Percentiles rank a stretch among this genome's conserved stretches.
These are phyloP conservation scores for Colletotrichum musicola DNA, from an alignment of 2,329 filamentous ascomycete genomes.

Conservation along the genomic window DNA sequence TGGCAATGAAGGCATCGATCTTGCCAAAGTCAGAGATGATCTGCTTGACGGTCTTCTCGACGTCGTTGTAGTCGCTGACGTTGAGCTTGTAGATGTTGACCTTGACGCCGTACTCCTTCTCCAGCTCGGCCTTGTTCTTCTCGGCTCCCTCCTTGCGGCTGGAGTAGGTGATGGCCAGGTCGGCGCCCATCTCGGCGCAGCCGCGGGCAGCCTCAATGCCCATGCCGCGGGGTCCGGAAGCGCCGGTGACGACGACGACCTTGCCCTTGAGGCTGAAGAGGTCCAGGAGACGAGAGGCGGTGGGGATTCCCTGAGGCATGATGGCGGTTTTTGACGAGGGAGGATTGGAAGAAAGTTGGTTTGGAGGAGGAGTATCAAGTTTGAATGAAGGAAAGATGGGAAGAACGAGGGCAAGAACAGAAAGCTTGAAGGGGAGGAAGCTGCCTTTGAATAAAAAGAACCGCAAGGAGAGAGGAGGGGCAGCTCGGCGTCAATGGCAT, in stretches of 20 bases:
- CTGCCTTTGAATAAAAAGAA: conserved; percentile 28
- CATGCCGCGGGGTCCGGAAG: conserved; percentile 77
- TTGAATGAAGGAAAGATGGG: background rate
- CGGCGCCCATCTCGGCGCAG: conserved; percentile 77
- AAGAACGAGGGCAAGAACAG: background rate
- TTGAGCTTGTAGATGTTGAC: conserved; percentile 72
- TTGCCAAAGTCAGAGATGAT: conserved; percentile 80
- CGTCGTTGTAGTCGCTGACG: conserved; percentile 63
- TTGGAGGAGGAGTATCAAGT: background rate
- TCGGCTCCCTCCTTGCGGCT: conserved; percentile 76
- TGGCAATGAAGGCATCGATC: conserved; percentile 81
- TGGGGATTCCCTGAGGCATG: conserved; percentile 56
- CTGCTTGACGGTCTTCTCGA: conserved; percentile 68
- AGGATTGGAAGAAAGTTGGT: background rate
- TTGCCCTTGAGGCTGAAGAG: conserved; percentile 81
- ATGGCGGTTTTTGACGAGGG: background rate
- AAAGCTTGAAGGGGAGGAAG: conserved; percentile 4
- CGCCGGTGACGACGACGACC: conserved; percentile 78
- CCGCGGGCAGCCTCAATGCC: conserved; percentile 78
- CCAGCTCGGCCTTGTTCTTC: conserved; percentile 75
- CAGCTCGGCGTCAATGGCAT: conserved; percentile 15
- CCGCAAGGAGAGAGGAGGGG: conserved; percentile 13
- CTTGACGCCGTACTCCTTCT: conserved; percentile 75
- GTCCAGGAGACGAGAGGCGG: conserved; percentile 69
- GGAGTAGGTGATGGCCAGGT: conserved; percentile 79